A percentile compares a stretch with the other conserved stretches of the same genome.
phyloP scores from a whole-genome alignment of 495 filamentous ascomycete genomes.

The Xylaria cubensis region DNA sequence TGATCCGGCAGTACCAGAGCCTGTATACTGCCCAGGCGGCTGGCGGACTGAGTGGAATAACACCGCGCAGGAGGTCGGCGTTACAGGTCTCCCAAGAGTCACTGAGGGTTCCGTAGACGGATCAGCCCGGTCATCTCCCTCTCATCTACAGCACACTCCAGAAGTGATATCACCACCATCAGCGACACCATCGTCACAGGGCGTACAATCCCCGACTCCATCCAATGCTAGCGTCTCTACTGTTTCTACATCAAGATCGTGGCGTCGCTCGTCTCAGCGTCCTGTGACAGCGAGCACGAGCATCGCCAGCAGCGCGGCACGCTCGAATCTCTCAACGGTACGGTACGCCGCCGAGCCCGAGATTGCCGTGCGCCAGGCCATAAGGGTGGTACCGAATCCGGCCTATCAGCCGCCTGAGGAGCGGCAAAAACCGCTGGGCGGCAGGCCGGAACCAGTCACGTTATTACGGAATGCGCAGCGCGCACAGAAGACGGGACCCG shows the following conservation, averaged over 20 bases:
- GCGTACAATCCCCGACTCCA: background rate
- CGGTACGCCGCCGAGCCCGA: constrained; percentile 39
- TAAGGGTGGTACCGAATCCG: constrained; percentile 39
- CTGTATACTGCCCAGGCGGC: constrained; percentile 34
- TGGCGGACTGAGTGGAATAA: constrained; percentile 40
- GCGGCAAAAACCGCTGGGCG: background rate
- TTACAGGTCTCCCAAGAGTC: background rate
- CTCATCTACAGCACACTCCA: background rate
- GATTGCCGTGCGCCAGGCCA: constrained; percentile 39
- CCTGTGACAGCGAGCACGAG: constrained; percentile 37
- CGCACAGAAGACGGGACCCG: constrained; percentile 7
- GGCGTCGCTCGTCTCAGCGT: constrained; percentile 9
- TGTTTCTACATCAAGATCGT: background rate
- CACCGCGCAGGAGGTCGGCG: constrained; percentile 23
- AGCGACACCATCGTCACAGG: background rate
- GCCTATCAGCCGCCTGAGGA: constrained; percentile 12
- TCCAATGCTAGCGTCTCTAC: background rate
- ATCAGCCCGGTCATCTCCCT: background rate
- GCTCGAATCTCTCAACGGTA: constrained; percentile 38
- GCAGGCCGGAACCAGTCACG: constrained; percentile 12
- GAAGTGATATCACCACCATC: background rate
- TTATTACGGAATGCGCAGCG: constrained; percentile 2
- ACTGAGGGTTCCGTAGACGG: background rate
- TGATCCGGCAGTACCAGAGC: constrained; percentile 29
- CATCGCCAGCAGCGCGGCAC: constrained; percentile 34